phyloP scores from a whole-genome alignment of 192 early-diverging fungal species.

The Backusella psychrophila region DNA sequence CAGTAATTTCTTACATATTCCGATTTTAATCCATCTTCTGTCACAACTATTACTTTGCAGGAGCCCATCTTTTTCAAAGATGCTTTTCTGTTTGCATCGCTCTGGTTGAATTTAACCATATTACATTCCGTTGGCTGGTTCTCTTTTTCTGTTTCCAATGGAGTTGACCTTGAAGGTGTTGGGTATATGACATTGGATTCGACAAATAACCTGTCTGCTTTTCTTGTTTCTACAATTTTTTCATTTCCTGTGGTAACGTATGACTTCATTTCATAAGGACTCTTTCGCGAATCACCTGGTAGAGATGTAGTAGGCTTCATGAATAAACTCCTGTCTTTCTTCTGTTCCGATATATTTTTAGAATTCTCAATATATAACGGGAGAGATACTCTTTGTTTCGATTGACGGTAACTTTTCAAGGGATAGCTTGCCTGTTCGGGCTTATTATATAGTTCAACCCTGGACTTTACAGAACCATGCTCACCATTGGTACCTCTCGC shows the following conservation, averaged over 20 bases:
- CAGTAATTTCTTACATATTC: conserved; percentile 1
- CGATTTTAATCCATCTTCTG: not conserved
- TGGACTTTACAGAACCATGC: not conserved
- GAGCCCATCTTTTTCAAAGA: conserved; percentile 9
- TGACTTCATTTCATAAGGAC: not conserved
- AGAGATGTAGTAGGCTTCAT: not conserved
- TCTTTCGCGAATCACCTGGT: not conserved
- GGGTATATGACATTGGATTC: not conserved
- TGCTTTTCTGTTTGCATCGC: not conserved
- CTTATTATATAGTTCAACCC: not conserved
- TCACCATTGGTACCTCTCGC: not conserved
- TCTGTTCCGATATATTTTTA: not conserved
- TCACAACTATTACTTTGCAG: not conserved
- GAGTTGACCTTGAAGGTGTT: conserved; percentile 23
- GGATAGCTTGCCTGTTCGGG: not conserved
- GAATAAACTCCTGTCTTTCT: not conserved
- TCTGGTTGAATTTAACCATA: not conserved
- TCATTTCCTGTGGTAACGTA: not conserved
- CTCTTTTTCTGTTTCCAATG: not conserved
- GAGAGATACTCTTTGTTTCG: not conserved
- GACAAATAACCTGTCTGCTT: not conserved
- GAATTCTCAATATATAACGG: not conserved
- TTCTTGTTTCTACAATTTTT: not conserved
- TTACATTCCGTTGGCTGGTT: not conserved
- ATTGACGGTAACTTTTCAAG: not conserved